Evolutionary conservation across 805 yeast species (phyloP).

Genomic region (Spathaspora sp.): DNA sequence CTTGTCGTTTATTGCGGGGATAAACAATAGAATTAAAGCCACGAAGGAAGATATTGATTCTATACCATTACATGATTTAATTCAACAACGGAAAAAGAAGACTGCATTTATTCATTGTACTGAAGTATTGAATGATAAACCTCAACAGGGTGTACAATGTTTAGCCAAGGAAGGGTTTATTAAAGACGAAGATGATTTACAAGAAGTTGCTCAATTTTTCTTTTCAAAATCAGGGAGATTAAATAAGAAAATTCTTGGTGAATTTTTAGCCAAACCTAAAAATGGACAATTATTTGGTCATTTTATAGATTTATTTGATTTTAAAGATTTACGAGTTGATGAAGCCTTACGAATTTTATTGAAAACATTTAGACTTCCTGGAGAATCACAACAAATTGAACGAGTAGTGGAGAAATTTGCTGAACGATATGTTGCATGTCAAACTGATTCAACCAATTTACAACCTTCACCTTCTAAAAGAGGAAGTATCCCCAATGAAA

Average conservation of each 20-base stretch:
- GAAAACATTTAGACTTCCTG: constrained; percentile 86
- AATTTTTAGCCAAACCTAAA: constrained; percentile 72
- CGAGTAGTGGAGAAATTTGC: constrained; percentile 86
- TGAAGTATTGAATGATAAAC: constrained; percentile 70
- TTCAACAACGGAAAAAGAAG: constrained; percentile 51
- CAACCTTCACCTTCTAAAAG: neutral
- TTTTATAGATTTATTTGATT: constrained; percentile 72
- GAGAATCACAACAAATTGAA: constrained; percentile 96
- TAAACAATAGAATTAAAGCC: constrained; percentile 48
- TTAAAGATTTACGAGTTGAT: constrained; percentile 77
- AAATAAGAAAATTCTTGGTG: constrained; percentile 86
- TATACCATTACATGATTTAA: constrained; percentile 24
- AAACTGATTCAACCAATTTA: constrained; percentile 15
- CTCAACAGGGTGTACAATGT: constrained; percentile 67
- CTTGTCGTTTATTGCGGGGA: constrained; percentile 61
- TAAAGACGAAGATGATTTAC: constrained; percentile 38
- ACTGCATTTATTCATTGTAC: constrained; percentile 76
- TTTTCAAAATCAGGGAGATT: constrained; percentile 75
- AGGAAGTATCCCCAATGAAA: constrained; percentile 4
- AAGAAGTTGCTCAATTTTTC: constrained; percentile 72
- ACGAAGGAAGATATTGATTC: constrained; percentile 6
- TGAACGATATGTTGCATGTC: constrained; percentile 69
- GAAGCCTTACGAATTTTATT: constrained; percentile 84
- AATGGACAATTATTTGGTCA: constrained; percentile 56
- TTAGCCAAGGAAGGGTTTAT: constrained; percentile 68